phyloP scores from a whole-genome alignment of 352 stramenopile genomes.

The Globisporangium megalacanthum region DNA sequence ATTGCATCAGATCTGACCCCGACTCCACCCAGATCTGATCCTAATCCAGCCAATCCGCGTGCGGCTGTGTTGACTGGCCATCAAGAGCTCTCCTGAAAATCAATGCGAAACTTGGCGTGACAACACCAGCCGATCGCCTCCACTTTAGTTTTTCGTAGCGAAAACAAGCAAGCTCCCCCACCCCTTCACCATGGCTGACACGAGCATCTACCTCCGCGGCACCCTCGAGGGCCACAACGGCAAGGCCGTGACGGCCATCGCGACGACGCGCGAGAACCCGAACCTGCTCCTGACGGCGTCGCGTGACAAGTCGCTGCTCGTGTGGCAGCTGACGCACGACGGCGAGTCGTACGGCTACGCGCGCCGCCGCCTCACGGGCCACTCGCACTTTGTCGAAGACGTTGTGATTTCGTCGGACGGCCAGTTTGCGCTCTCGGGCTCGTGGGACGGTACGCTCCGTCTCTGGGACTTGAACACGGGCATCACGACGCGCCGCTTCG shows the following conservation, averaged over 20 bases:
- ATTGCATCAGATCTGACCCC: not conserved
- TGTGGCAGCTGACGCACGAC: conserved; percentile 91
- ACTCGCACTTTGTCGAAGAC: conserved; percentile 99
- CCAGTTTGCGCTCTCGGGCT: conserved; percentile 98
- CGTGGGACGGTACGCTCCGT: conserved; percentile 98
- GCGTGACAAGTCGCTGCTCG: conserved; percentile 94
- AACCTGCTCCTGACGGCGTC: conserved; percentile 98
- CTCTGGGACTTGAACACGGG: conserved; percentile 99
- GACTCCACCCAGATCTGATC: not conserved
- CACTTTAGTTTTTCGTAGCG: conserved; percentile 17
- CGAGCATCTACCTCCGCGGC: conserved; percentile 84
- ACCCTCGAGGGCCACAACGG: conserved; percentile 87
- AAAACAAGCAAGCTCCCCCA: conserved; percentile 3
- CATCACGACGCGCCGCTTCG: conserved; percentile 98
- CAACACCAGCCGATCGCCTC: not conserved
- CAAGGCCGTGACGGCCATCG: conserved; percentile 92
- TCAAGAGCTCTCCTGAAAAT: not conserved
- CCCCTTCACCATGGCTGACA: conserved; percentile 57
- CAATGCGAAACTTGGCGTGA: too few species aligned
- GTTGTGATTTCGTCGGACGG: conserved; percentile 99
- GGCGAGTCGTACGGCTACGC: conserved; percentile 98
- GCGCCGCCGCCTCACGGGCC: conserved; percentile 94
- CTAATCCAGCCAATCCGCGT: not conserved
- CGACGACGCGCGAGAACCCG: conserved; percentile 98
- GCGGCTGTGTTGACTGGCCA: not conserved